These are phyloP conservation scores for Ustilago nuda DNA, from an alignment of 1,284 basidiomycete genomes.

Conservation along the genomic window DNA sequence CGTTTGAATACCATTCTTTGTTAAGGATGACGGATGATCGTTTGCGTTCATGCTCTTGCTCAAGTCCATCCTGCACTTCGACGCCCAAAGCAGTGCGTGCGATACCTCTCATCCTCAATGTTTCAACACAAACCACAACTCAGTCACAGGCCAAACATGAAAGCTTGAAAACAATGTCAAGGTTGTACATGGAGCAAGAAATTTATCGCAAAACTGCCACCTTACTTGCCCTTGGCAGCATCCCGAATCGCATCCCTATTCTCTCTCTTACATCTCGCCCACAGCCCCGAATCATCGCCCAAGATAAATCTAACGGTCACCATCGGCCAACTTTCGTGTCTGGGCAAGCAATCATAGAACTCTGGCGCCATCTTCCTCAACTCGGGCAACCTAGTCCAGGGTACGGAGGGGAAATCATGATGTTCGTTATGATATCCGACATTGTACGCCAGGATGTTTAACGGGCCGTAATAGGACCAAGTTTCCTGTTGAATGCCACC, in stretches of 20 bases:
- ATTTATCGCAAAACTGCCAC: not conserved
- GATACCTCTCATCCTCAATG: too few species aligned
- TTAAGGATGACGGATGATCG: not conserved
- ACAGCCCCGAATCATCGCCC: constrained; percentile 69
- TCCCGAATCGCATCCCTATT: constrained; percentile 23
- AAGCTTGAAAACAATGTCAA: not conserved
- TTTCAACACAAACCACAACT: too few species aligned
- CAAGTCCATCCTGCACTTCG: too few species aligned
- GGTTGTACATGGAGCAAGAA: not conserved
- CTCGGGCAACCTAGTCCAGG: constrained; percentile 93
- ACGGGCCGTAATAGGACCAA: constrained; percentile 92
- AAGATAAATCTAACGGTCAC: constrained; percentile 93
- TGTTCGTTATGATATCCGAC: constrained; percentile 99
- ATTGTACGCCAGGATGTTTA: constrained; percentile 94
- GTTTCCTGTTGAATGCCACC: constrained; percentile 80
- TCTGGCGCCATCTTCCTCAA: constrained; percentile 87
- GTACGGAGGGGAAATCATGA: constrained; percentile 95
- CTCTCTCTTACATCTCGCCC: constrained; percentile 58
- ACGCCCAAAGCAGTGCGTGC: too few species aligned
- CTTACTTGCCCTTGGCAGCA: not conserved
- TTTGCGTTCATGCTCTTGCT: too few species aligned
- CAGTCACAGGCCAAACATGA: not conserved
- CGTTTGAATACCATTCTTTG: not conserved
- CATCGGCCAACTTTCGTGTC: constrained; percentile 92
- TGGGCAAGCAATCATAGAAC: constrained; percentile 88